Conservation (phyloP, 78 protist species). For the Dictyostelium brefeldianum region DNA sequence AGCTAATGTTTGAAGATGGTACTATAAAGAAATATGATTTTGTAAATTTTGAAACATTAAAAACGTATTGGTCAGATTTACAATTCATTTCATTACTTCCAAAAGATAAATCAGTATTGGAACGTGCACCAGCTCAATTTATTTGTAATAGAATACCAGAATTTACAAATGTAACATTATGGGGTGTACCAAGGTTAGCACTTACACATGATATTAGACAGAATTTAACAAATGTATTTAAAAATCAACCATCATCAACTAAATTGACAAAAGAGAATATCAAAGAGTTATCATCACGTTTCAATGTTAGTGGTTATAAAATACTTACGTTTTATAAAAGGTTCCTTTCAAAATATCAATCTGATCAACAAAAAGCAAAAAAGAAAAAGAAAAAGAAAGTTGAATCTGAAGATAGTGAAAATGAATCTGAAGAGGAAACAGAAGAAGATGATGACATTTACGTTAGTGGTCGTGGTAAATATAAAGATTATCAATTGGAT, state of each 20-base stretch:
- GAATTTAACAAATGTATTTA: not conserved
- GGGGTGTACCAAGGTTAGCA: slow-evolving; percentile 24
- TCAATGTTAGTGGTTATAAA: not conserved
- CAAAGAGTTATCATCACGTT: not conserved
- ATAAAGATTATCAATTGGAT: no score
- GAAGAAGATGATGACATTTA: not conserved
- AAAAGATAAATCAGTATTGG: not conserved
- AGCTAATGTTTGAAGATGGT: not conserved
- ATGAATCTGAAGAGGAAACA: not conserved
- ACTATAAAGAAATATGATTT: not conserved
- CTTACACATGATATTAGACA: not conserved
- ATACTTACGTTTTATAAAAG: not conserved
- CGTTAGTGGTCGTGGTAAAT: not conserved
- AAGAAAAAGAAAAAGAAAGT: not conserved
- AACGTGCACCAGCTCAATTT: not conserved
- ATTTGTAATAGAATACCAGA: not conserved
- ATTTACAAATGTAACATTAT: not conserved
- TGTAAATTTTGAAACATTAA: not conserved
- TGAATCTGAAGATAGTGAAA: not conserved
- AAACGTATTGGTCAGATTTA: not conserved
- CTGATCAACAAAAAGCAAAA: not conserved
- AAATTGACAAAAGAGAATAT: not conserved
- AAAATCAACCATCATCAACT: not conserved
- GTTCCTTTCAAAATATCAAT: not conserved
- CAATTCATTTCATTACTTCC: slow-evolving; percentile 19